Evolutionary conservation across 306 rosid genomes (phyloP).

Genomic region (Pterocarpus santalinus): DNA sequence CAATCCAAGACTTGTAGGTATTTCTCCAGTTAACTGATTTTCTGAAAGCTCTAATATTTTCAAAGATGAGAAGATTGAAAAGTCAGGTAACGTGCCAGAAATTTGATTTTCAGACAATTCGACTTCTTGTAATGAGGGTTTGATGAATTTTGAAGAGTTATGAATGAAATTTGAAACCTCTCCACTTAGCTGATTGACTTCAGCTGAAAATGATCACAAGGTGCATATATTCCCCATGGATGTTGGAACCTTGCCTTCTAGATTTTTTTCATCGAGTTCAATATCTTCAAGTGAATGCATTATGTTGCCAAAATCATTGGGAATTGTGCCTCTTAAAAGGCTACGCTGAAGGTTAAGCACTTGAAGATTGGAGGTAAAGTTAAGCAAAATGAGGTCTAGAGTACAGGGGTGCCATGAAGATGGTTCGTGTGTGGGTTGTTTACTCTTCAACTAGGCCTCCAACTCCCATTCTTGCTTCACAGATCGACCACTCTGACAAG

Average conservation of each 20-base stretch:
- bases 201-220: rapidly evolving
- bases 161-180: too few species aligned
- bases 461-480: slow-evolving; percentile 63
- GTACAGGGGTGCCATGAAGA: slow-evolving; percentile 63
- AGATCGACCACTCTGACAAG: slow-evolving; percentile 66
- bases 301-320: slow-evolving; percentile 23
- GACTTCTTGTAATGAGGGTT: slow-evolving; percentile 8
- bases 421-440: slow-evolving; percentile 72
- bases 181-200: background rate
- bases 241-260: slow-evolving; percentile 7
- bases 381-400: slow-evolving; percentile 61
- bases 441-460: slow-evolving; percentile 63
- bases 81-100: slow-evolving; percentile 29
- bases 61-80: slow-evolving; percentile 11
- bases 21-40: background rate
- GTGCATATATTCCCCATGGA: slow-evolving; percentile 33
- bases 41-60: background rate
- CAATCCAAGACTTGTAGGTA: background rate
- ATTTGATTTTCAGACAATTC: background rate
- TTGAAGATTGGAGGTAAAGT: background rate
- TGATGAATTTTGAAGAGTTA: slow-evolving; percentile 26
- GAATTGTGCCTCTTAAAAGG: background rate
- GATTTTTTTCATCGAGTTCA: rapidly evolving
- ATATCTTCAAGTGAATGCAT: background rate
- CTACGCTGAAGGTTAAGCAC: background rate